Conservation (phyloP, 371 early-diverging fungal genomes). For the Blakeslea trispora region DNA sequence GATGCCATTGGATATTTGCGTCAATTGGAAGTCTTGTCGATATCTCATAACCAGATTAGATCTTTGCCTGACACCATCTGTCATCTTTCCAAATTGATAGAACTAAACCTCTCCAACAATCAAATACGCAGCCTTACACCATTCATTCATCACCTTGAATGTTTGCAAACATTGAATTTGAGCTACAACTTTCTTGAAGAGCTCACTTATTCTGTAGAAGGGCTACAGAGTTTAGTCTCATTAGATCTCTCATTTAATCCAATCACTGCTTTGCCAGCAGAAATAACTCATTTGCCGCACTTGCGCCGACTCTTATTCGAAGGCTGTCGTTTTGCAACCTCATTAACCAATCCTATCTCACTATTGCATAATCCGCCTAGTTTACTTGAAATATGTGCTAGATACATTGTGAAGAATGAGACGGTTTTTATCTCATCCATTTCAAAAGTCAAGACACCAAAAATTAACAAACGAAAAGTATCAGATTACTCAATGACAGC, state of each 20-base stretch:
- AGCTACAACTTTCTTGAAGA: slow-evolving; percentile 22
- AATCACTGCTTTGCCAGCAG: slow-evolving; percentile 39
- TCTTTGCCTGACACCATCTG: slow-evolving; percentile 68
- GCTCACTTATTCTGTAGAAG: slow-evolving; percentile 67
- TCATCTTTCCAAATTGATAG: slow-evolving; percentile 55
- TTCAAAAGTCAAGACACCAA: slow-evolving; percentile 31
- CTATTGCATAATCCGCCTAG: slow-evolving; percentile 50
- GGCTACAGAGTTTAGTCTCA: slow-evolving; percentile 55
- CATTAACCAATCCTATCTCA: slow-evolving; percentile 11
- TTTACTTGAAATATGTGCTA: slow-evolving; percentile 74
- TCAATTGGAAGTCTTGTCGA: slow-evolving; percentile 57
- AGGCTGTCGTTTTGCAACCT: slow-evolving; percentile 42
- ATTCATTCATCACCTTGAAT: slow-evolving; percentile 31
- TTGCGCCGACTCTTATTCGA: slow-evolving; percentile 59
- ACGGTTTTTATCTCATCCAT: background rate
- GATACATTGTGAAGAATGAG: slow-evolving; percentile 54
- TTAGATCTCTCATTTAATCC: slow-evolving; percentile 69
- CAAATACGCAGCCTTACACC: slow-evolving; percentile 51
- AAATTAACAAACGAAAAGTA: slow-evolving; percentile 30
- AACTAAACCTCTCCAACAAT: slow-evolving; percentile 58
- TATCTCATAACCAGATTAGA: slow-evolving; percentile 60
- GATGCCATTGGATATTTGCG: slow-evolving; percentile 65
- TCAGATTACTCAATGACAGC: background rate
- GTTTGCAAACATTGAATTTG: slow-evolving; percentile 26
- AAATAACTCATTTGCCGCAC: slow-evolving; percentile 47